Evolutionary conservation across 495 filamentous ascomycete species (phyloP).

Genomic region (Aspergillus wentii): DNA sequence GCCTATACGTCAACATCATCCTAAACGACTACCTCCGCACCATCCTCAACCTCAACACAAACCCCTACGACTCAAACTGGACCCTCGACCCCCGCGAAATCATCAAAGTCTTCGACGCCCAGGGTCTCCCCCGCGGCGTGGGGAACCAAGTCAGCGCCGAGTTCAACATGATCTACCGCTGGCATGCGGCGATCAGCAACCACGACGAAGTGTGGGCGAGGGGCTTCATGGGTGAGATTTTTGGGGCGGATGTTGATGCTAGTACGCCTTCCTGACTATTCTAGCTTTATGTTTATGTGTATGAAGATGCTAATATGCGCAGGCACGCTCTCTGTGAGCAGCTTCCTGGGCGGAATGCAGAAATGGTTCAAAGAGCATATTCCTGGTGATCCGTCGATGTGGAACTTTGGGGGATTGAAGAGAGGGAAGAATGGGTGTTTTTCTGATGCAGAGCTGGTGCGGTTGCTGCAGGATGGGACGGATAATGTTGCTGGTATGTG

Average conservation of each 20-base stretch:
- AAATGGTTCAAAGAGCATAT: slow-evolving; percentile 4
- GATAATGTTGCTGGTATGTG: slow-evolving; percentile 17
- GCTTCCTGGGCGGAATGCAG: slow-evolving; percentile 3
- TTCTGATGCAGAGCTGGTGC: slow-evolving; percentile 12
- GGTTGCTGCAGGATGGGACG: slow-evolving; percentile 7
- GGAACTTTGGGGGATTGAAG: slow-evolving; percentile 8
- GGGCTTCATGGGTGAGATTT: slow-evolving; percentile 26
- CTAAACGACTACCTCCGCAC: slow-evolving; percentile 23
- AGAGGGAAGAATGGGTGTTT: slow-evolving; percentile 8
- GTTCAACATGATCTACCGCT: slow-evolving; percentile 50
- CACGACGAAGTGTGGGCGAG: slow-evolving; percentile 42
- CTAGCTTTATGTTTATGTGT: neutral
- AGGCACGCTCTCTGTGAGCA: neutral
- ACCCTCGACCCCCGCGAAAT: slow-evolving; percentile 21
- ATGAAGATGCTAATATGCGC: too few relatives aligned
- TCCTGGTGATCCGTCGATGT: slow-evolving; percentile 23
- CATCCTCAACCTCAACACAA: slow-evolving; percentile 15
- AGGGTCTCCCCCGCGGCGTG: slow-evolving; percentile 19
- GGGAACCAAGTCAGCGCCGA: slow-evolving; percentile 49
- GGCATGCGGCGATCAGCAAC: slow-evolving; percentile 38
- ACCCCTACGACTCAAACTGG: slow-evolving; percentile 14
- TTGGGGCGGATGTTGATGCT: slow-evolving; percentile 10
- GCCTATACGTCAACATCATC: slow-evolving; percentile 26
- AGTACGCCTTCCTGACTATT: neutral
- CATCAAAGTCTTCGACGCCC: slow-evolving; percentile 5